Percentiles rank a stretch among this genome's conserved stretches.
These are phyloP conservation scores for Fraxinus pennsylvanica DNA, from an alignment of 257 asterid genomes.

Conservation along the genomic window DNA sequence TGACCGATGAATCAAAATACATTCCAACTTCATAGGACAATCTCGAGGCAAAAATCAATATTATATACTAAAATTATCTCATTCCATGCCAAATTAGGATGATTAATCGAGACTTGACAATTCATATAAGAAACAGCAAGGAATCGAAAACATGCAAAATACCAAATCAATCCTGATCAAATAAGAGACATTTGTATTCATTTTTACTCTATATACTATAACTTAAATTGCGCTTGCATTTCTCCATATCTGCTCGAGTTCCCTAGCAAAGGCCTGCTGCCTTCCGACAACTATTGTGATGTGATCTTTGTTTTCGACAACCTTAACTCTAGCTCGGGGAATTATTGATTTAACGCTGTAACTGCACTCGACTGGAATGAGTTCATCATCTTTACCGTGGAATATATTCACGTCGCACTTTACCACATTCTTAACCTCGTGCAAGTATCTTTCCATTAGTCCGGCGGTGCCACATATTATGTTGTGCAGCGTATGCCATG, in stretches of 20 bases:
- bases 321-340: constrained; percentile 66
- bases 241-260: constrained; percentile 81
- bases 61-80: background rate
- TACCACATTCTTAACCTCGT: constrained; percentile 49
- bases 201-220: background rate
- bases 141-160: constrained; percentile 14
- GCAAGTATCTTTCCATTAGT: constrained; percentile 69
- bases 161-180: constrained; percentile 3
- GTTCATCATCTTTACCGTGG: constrained; percentile 76
- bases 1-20: too few relatives aligned
- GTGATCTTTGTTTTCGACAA: constrained; percentile 72
- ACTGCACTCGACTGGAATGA: constrained; percentile 91
- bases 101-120: constrained; percentile 2
- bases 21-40: too few relatives aligned
- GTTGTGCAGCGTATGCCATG: constrained; percentile 98
- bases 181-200: background rate
- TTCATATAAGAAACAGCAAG: background rate
- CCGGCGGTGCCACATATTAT: constrained; percentile 84
- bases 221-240: constrained; percentile 34
- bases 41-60: background rate
- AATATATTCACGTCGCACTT: constrained; percentile 60
- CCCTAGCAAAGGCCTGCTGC: constrained; percentile 73
- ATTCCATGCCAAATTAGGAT: background rate
- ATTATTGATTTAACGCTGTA: constrained; percentile 58
- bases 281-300: constrained; percentile 92